phyloP scores from a whole-genome alignment of 169 alveolate species.

The Cryptosporidium viatorum region DNA sequence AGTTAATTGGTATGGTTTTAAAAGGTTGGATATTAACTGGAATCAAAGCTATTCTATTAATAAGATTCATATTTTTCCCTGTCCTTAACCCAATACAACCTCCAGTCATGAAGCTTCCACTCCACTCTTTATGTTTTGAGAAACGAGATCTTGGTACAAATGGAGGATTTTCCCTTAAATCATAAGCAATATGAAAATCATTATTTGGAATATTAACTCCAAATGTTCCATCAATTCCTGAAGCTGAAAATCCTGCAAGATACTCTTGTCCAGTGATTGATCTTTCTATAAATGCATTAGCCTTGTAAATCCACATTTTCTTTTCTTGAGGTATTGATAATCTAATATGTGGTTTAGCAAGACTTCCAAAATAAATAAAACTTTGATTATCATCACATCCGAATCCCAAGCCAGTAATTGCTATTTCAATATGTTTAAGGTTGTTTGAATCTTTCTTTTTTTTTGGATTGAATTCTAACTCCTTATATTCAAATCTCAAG shows the following conservation, averaged over 20 bases:
- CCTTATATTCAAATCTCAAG: slow-evolving; percentile 34
- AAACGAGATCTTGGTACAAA: slow-evolving; percentile 1
- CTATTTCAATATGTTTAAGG: slow-evolving; percentile 33
- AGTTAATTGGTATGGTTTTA: background rate
- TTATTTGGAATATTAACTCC: slow-evolving; percentile 23
- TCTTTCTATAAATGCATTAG: slow-evolving; percentile 7
- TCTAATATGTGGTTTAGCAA: background rate
- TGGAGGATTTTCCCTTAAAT: background rate
- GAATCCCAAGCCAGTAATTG: slow-evolving; percentile 60
- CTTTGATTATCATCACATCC: slow-evolving; percentile 71
- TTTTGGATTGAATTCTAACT: slow-evolving; percentile 32
- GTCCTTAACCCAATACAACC: slow-evolving; percentile 47
- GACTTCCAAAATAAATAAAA: slow-evolving; percentile 48
- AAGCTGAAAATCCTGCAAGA: slow-evolving; percentile 30
- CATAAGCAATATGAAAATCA: slow-evolving; percentile 9
- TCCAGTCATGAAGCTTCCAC: slow-evolving; percentile 65
- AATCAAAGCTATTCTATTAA: slow-evolving; percentile 45
- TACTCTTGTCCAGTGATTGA: slow-evolving; percentile 66
- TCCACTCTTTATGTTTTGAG: slow-evolving; percentile 27
- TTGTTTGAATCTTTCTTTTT: background rate
- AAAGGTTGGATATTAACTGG: slow-evolving; percentile 32
- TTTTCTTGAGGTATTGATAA: slow-evolving; percentile 48
- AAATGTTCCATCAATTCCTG: slow-evolving; percentile 51
- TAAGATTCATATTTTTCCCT: background rate
- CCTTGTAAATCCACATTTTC: slow-evolving; percentile 54